Percentiles rank a stretch among this genome's conserved stretches.
Conservation (phyloP, 1,139 yeast genomes). For the Hansenula anomala region DNA sequence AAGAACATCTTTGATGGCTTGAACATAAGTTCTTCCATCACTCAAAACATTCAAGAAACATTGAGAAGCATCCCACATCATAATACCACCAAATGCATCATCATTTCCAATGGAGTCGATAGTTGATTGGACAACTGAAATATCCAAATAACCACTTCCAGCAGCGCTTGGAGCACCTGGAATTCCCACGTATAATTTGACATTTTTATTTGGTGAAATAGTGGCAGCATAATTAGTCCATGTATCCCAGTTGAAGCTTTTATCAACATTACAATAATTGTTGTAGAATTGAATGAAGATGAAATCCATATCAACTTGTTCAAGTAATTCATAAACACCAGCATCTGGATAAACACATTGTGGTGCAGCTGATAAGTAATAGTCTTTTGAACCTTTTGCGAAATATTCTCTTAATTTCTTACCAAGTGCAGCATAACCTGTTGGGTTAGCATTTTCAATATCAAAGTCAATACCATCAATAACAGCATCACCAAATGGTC, state of each 20-base stretch:
- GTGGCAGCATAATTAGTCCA: conserved; percentile 70
- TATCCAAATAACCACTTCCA: conserved; percentile 60
- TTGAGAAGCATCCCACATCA: conserved; percentile 91
- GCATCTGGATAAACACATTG: conserved; percentile 94
- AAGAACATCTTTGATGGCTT: too few relatives aligned
- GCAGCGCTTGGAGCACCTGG: conserved; percentile 72
- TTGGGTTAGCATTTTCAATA: conserved; percentile 49
- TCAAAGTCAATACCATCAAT: conserved; percentile 75
- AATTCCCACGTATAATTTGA: conserved; percentile 65
- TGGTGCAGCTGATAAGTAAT: conserved; percentile 90
- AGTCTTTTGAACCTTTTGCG: conserved; percentile 50
- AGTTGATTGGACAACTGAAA: conserved; percentile 32
- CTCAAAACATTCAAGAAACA: too few relatives aligned
- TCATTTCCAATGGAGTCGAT: conserved; percentile 35
- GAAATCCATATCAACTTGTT: conserved; percentile 65
- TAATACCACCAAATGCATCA: conserved; percentile 73
- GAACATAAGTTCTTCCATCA: too few relatives aligned
- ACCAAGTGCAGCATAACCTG: conserved; percentile 62
- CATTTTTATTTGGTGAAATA: conserved; percentile 61
- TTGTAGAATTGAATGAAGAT: conserved; percentile 93
- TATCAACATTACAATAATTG: conserved; percentile 67
- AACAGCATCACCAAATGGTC: conserved; percentile 74
- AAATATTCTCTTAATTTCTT: conserved; percentile 55
- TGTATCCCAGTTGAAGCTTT: conserved; percentile 73
- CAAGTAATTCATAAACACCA: conserved; percentile 64